A percentile compares a stretch with the other conserved stretches of the same genome.
Evolutionary conservation across 345 rosid genomes (phyloP).

Genomic region (Eucalyptus pauciflora): DNA sequence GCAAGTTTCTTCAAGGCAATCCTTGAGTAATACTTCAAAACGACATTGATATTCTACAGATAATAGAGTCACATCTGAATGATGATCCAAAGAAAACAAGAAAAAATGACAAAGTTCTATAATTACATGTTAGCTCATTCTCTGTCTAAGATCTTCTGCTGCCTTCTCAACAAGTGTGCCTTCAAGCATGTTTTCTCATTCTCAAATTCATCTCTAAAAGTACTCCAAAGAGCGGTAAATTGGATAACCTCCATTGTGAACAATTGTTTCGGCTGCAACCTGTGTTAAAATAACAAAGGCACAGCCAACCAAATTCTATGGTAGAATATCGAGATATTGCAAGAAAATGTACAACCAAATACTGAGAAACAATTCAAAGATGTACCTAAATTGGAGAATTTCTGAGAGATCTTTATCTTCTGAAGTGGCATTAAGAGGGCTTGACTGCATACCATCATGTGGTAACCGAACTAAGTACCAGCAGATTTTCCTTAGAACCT

Average conservation of each 20-base stretch:
- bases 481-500: too few species aligned
- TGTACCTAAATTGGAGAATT: slow-evolving; percentile 66
- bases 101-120: not conserved
- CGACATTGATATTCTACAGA: too few species aligned
- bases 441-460: slow-evolving; percentile 75
- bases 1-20: too few species aligned
- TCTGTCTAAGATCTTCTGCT: slow-evolving; percentile 72
- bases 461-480: too few species aligned
- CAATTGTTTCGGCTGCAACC: slow-evolving; percentile 65
- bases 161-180: slow-evolving; percentile 84
- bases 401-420: slow-evolving; percentile 75
- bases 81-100: too few species aligned
- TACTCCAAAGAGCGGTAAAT: too few species aligned
- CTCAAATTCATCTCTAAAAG: too few species aligned
- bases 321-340: not conserved
- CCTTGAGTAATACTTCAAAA: too few species aligned
- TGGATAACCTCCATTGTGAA: slow-evolving; percentile 89
- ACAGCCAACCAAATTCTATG: not conserved
- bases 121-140: slow-evolving; percentile 79
- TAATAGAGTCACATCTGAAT: too few species aligned
- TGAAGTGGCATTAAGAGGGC: slow-evolving; percentile 44
- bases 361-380: not conserved
- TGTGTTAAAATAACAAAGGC: too few species aligned
- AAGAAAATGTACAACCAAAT: not conserved
- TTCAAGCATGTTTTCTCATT: slow-evolving; percentile 20